A percentile compares a stretch with the other conserved stretches of the same genome.
phyloP scores from a whole-genome alignment of 352 stramenopile genomes.

The Phytopythium mirpurense region DNA sequence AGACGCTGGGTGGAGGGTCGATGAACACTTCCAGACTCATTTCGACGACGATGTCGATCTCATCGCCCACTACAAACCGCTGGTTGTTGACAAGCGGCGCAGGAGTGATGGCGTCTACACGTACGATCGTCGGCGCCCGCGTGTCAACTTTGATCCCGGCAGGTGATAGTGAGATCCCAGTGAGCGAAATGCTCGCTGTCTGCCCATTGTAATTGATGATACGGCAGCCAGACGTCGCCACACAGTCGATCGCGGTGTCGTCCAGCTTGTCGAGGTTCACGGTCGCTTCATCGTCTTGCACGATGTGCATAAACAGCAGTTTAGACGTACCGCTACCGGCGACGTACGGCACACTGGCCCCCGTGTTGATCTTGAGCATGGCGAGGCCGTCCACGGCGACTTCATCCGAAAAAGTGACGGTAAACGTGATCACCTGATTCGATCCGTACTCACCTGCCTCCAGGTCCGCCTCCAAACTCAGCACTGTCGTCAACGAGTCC shows the following conservation, averaged over 20 bases:
- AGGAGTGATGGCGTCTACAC: slow-evolving; percentile 54
- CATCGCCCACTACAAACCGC: slow-evolving; percentile 71
- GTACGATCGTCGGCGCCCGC: slow-evolving; percentile 40
- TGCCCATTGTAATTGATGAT: slow-evolving; percentile 75
- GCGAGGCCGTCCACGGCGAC: slow-evolving; percentile 48
- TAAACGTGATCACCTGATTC: slow-evolving; percentile 69
- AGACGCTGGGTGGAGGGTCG: slow-evolving; percentile 59
- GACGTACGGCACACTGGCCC: slow-evolving; percentile 48
- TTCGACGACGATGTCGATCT: slow-evolving; percentile 73
- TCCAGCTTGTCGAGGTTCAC: slow-evolving; percentile 52
- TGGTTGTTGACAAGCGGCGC: slow-evolving; percentile 50
- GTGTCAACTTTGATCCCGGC: slow-evolving; percentile 59
- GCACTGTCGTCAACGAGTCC: slow-evolving; percentile 36
- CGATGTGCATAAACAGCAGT: slow-evolving; percentile 72
- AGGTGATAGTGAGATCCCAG: slow-evolving; percentile 34
- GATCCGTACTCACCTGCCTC: slow-evolving; percentile 49
- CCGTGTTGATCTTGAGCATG: slow-evolving; percentile 57
- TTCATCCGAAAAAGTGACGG: slow-evolving; percentile 70
- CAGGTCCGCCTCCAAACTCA: slow-evolving; percentile 40
- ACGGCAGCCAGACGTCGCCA: slow-evolving; percentile 18
- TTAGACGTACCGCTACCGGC: slow-evolving; percentile 37
- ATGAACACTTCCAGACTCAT: slow-evolving; percentile 76
- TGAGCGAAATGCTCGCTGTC: slow-evolving; percentile 28
- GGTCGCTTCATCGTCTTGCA: slow-evolving; percentile 36
- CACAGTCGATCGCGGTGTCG: slow-evolving; percentile 43